Evolutionary conservation across 2,329 filamentous ascomycete species (phyloP).

Genomic region (Sclerotinia trifoliorum): DNA sequence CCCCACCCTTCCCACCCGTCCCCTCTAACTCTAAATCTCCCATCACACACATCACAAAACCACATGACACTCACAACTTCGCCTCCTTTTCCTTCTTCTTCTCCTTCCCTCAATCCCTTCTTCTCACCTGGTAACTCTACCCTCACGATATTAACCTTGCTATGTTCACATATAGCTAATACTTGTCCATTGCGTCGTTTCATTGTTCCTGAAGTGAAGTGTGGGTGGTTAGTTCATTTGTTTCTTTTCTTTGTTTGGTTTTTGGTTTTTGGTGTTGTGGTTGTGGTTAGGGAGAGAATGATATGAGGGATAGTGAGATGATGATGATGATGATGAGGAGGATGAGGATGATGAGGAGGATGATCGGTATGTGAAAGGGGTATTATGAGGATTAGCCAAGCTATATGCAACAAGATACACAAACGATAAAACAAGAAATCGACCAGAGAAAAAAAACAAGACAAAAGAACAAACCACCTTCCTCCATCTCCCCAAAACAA

Average conservation of each 20-base stretch:
- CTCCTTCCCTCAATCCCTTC: no score
- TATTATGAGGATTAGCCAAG: no score
- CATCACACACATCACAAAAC: neutral
- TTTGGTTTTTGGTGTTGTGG: neutral
- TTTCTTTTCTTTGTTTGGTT: neutral
- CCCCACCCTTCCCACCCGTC: neutral
- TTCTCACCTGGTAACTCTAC: neutral
- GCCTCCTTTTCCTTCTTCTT: neutral
- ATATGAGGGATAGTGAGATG: no score
- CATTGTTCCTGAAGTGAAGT: neutral
- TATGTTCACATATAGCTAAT: slow-evolving; percentile 5
- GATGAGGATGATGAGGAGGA: no score
- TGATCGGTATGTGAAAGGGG: no score
- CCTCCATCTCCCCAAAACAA: no score
- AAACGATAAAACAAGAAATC: no score
- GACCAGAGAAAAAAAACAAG: neutral
- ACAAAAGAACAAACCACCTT: neutral
- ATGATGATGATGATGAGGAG: no score
- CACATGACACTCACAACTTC: neutral
- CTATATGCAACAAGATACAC: no score
- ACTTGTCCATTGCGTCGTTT: slow-evolving; percentile 4
- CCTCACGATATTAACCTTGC: neutral
- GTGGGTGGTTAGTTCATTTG: neutral
- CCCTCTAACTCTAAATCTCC: neutral
- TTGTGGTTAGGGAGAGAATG: neutral